Evolutionary conservation across 2,329 filamentous ascomycete genomes (phyloP).

Genomic region (Phialophora tarda): DNA sequence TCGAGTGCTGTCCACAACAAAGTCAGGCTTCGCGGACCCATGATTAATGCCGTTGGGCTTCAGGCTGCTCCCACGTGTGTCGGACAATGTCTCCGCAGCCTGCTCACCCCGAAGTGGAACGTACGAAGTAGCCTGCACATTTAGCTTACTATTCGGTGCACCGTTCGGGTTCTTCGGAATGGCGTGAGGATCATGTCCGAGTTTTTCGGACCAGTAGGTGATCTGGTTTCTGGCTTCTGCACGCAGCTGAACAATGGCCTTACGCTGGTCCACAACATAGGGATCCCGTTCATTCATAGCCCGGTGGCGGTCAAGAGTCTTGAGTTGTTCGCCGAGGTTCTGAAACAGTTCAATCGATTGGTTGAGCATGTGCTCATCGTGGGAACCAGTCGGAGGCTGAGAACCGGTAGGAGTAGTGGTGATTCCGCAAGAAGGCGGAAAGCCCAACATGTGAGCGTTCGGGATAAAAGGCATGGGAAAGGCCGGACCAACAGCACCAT

Average conservation of each 20-base stretch:
- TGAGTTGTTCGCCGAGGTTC: constrained; percentile 38
- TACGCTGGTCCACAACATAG: constrained; percentile 31
- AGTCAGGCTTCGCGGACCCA: constrained; percentile 5
- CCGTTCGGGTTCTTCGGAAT: constrained; percentile 15
- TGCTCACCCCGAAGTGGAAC: constrained; percentile 25
- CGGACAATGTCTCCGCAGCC: constrained; percentile 7
- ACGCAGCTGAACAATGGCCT: constrained; percentile 34
- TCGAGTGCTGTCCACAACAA: constrained; percentile 17
- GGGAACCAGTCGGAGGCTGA: constrained; percentile 1
- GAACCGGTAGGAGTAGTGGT: constrained; percentile 7
- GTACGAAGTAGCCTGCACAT: constrained; percentile 36
- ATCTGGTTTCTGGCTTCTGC: constrained; percentile 33
- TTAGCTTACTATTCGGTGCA: constrained; percentile 27
- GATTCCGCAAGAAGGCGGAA: constrained; percentile 17
- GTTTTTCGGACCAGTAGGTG: constrained; percentile 26
- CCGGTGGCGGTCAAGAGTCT: constrained; percentile 37
- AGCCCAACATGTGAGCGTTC: constrained; percentile 12
- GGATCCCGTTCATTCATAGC: constrained; percentile 34
- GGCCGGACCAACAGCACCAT: constrained; percentile 12
- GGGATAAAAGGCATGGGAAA: constrained; percentile 20
- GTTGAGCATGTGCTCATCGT: constrained; percentile 23
- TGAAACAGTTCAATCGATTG: constrained; percentile 24
- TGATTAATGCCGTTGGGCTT: constrained; percentile 1
- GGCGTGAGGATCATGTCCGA: constrained; percentile 21
- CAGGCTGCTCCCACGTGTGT: background rate